These are phyloP conservation scores for Ogataea naganishii DNA, from an alignment of 805 yeast species.

Conservation along the genomic window DNA sequence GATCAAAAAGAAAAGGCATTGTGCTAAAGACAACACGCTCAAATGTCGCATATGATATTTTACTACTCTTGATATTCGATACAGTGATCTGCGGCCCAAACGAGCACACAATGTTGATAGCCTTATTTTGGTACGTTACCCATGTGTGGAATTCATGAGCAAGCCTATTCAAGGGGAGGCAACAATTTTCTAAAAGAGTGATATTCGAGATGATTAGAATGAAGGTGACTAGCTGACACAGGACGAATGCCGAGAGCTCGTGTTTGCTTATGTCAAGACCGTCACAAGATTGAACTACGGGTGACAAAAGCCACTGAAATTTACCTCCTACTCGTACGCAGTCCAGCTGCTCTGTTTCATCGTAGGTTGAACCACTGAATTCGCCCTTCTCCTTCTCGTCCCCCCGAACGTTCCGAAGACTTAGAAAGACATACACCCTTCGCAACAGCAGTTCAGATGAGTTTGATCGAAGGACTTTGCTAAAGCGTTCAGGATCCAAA, in stretches of 20 bases:
- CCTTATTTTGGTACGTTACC: constrained; percentile 33
- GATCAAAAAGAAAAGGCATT: constrained; percentile 35
- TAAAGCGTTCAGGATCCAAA: constrained; percentile 34
- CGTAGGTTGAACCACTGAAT: background rate
- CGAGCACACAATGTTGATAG: constrained; percentile 39
- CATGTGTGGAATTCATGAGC: constrained; percentile 24
- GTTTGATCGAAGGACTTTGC: constrained; percentile 26
- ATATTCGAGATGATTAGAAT: constrained; percentile 35
- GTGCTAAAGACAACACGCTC: constrained; percentile 19
- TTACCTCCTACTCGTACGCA: constrained; percentile 13
- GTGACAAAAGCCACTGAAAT: constrained; percentile 23
- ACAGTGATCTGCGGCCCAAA: constrained; percentile 31
- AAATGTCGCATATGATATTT: constrained; percentile 26
- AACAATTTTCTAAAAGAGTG: constrained; percentile 8
- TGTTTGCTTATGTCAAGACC: constrained; percentile 29
- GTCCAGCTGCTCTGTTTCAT: constrained; percentile 9
- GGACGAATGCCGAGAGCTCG: constrained; percentile 28
- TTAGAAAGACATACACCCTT: constrained; percentile 42
- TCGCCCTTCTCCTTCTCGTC: constrained; percentile 8
- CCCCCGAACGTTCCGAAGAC: constrained; percentile 13
- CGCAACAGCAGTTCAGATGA: constrained; percentile 22
- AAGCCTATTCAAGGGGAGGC: constrained; percentile 11
- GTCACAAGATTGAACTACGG: constrained; percentile 34
- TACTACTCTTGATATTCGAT: constrained; percentile 9
- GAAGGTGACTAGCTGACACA: constrained; percentile 40